Conservation (phyloP, 352 stramenopile species). For the Phytophthora syringae region DNA sequence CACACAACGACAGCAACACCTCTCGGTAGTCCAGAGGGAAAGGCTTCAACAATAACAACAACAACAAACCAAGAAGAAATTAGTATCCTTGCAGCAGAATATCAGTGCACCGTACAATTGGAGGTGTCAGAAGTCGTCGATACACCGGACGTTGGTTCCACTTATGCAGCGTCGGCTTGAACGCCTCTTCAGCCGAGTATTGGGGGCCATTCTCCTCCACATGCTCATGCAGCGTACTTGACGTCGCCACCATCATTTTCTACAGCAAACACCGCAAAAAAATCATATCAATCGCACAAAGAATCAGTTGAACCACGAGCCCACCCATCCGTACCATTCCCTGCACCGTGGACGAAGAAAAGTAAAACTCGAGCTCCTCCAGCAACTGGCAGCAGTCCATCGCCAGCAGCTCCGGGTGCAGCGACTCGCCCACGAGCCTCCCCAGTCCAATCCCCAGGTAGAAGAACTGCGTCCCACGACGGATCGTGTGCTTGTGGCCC, state of each 20-base stretch:
- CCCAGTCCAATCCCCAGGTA: conserved; percentile 81
- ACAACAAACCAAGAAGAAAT: conserved; percentile 12
- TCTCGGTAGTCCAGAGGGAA: conserved; percentile 86
- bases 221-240: conserved; percentile 67
- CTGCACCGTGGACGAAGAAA: conserved; percentile 75
- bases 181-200: conserved; percentile 61
- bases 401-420: conserved; percentile 61
- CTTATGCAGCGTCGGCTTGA: conserved; percentile 75
- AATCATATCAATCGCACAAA: too few species aligned
- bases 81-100: neutral
- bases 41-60: too few species aligned
- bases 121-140: conserved; percentile 69
- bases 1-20: conserved; percentile 80
- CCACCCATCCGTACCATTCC: conserved; percentile 58
- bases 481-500: conserved; percentile 61
- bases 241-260: conserved; percentile 89
- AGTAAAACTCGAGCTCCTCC: conserved; percentile 88
- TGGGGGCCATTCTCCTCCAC: conserved; percentile 45
- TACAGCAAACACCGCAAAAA: conserved; percentile 10
- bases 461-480: conserved; percentile 77
- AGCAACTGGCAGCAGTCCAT: conserved; percentile 84
- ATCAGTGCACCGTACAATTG: conserved; percentile 54
- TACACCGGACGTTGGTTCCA: conserved; percentile 87
- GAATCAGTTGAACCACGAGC: too few species aligned
- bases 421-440: conserved; percentile 59